phyloP scores from a whole-genome alignment of 2,329 filamentous ascomycete genomes.

The Diaporthe sp. region DNA sequence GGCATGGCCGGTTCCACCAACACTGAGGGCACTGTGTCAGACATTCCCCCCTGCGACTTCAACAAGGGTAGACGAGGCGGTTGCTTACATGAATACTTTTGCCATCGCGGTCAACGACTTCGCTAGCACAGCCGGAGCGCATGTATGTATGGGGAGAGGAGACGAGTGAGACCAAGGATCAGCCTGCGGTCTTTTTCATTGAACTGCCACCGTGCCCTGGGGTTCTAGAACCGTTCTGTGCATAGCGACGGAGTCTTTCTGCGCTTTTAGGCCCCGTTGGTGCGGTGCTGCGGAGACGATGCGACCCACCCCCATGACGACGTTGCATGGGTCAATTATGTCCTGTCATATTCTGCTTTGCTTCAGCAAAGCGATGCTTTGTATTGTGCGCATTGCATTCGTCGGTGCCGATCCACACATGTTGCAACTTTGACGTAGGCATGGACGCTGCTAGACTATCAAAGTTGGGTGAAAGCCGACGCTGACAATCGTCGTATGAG shows the following conservation, averaged over 20 bases:
- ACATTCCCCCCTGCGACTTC: too few species aligned
- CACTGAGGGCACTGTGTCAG: slow-evolving; percentile 6
- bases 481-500: too few species aligned
- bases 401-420: background rate
- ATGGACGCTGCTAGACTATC: background rate
- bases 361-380: background rate
- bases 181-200: background rate
- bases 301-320: background rate
- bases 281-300: slow-evolving; percentile 11
- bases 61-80: background rate
- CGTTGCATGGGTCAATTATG: background rate
- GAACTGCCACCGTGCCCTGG: background rate
- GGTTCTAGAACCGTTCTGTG: slow-evolving; percentile 1
- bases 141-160: background rate
- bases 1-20: slow-evolving; percentile 26
- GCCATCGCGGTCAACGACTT: background rate
- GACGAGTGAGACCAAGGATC: background rate
- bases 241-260: background rate
- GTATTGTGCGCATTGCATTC: background rate
- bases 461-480: background rate
- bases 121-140: too few species aligned
- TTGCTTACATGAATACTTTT: slow-evolving; percentile 14
- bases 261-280: slow-evolving; percentile 4
- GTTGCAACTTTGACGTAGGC: background rate
- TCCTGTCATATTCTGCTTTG: slow-evolving; percentile 6